Percentiles rank a stretch among this genome's conserved stretches.
Conservation (phyloP, 2,329 filamentous ascomycete genomes). For the Fusarium irregulare region DNA sequence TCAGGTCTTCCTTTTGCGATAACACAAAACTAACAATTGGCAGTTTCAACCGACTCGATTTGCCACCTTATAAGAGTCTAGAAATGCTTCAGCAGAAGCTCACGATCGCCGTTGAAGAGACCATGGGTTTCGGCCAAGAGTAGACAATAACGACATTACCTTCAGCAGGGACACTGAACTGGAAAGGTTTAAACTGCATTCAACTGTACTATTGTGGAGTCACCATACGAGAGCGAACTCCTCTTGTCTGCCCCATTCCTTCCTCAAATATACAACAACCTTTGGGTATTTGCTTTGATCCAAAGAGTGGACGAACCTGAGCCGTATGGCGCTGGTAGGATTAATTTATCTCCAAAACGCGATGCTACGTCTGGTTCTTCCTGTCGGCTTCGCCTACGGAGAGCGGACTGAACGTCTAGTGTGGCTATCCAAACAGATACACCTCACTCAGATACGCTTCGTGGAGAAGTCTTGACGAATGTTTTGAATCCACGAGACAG, state of each 20-base stretch:
- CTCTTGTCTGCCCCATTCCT: conserved; percentile 35
- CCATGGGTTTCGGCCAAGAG: conserved; percentile 98
- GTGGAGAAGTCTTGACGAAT: conserved; percentile 17
- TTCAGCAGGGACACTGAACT: conserved; percentile 31
- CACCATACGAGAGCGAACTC: conserved; percentile 22
- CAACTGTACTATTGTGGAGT: conserved; percentile 36
- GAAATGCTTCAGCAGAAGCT: conserved; percentile 90
- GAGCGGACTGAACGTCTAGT: conserved; percentile 18
- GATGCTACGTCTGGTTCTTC: conserved; percentile 39
- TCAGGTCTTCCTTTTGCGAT: conserved; percentile 37
- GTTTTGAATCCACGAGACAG: conserved; percentile 22
- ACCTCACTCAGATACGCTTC: conserved; percentile 9
- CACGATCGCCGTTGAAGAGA: conserved; percentile 97
- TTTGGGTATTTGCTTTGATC: conserved; percentile 50
- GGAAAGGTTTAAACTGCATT: conserved; percentile 19
- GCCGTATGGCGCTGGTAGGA: conserved; percentile 50
- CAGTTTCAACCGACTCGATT: conserved; percentile 96
- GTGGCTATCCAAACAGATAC: conserved; percentile 10
- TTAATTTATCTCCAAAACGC: conserved; percentile 44
- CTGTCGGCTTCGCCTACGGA: conserved; percentile 25
- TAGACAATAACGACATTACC: conserved; percentile 59
- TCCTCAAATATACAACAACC: conserved; percentile 36
- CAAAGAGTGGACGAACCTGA: conserved; percentile 48
- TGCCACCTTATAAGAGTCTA: conserved; percentile 91
- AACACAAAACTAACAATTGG: conserved; percentile 39